Evolutionary conservation across 2,329 filamentous ascomycete species (phyloP).

Genomic region (Xylariales sp.): DNA sequence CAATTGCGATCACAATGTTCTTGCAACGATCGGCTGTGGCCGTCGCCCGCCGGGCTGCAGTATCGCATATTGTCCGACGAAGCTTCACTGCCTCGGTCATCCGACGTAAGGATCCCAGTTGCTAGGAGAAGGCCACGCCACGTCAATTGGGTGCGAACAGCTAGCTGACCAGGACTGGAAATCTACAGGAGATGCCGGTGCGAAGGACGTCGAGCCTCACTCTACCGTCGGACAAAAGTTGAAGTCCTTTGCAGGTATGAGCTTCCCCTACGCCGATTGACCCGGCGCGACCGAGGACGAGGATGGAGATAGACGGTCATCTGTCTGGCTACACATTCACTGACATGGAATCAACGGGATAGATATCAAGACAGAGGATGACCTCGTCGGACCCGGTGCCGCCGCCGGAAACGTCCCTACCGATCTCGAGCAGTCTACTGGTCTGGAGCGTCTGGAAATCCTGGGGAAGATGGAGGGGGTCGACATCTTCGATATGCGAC

Average conservation of each 20-base stretch:
- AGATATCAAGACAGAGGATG: conserved; percentile 81
- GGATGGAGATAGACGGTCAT: conserved; percentile 9
- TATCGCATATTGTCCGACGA: conserved; percentile 49
- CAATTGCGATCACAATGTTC: conserved; percentile 48
- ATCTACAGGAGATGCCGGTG: conserved; percentile 15
- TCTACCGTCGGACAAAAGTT: conserved; percentile 36
- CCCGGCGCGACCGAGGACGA: not conserved
- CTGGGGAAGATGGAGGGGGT: conserved; percentile 99
- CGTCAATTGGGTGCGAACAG: not conserved
- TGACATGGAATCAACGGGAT: too few species aligned
- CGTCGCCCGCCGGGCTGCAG: conserved; percentile 56
- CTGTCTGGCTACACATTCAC: too few species aligned
- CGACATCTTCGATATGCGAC: conserved; percentile 97
- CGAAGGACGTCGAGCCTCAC: conserved; percentile 42
- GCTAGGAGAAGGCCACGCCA: not conserved
- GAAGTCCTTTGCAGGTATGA: conserved; percentile 42
- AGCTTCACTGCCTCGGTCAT: conserved; percentile 56
- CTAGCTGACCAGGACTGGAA: conserved; percentile 8
- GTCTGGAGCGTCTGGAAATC: conserved; percentile 97
- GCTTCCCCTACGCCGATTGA: conserved; percentile 16
- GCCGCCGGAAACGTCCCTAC: conserved; percentile 79
- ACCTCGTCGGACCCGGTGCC: conserved; percentile 82
- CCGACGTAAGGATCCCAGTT: conserved; percentile 47
- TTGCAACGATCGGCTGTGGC: conserved; percentile 58
- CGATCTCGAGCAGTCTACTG: conserved; percentile 92